Conservation (phyloP, 2,329 filamentous ascomycete species). For the Aspergillus phoenicis region DNA sequence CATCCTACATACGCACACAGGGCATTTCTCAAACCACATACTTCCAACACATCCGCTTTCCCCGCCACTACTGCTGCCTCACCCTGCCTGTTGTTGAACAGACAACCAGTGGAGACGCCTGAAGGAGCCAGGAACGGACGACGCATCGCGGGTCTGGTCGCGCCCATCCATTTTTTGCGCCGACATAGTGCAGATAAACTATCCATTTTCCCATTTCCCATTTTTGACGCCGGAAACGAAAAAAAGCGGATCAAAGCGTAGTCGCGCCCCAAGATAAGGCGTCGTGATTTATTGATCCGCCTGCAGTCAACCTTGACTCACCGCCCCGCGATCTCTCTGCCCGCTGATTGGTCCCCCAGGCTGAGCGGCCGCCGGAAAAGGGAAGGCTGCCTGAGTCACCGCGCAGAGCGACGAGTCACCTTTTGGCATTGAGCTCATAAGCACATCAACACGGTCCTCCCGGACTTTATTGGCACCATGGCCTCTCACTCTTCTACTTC, state of each 20-base stretch:
- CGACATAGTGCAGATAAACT: neutral
- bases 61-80: constrained; percentile 9
- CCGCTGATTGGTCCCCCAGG: constrained; percentile 29
- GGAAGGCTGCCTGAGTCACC: constrained; percentile 34
- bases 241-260: neutral
- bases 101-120: neutral
- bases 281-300: constrained; percentile 13
- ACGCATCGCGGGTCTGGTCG: neutral
- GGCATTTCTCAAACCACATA: constrained; percentile 8
- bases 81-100: neutral
- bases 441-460: constrained; percentile 24
- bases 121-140: constrained; percentile 1
- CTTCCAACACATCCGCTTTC: constrained; percentile 5
- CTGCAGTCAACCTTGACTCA: constrained; percentile 25
- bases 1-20: constrained; percentile 8
- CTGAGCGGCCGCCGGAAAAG: constrained; percentile 20
- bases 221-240: constrained; percentile 4
- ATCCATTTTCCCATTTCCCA: neutral
- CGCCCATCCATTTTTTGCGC: neutral
- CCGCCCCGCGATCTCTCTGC: constrained; percentile 26
- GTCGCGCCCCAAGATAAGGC: constrained; percentile 17
- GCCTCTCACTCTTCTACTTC: constrained; percentile 18
- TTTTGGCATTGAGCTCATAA: constrained; percentile 28
- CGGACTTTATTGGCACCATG: constrained; percentile 28
- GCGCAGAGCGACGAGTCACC: constrained; percentile 33